Evolutionary conservation across 2,329 filamentous ascomycete genomes (phyloP), one percentile per base, ranked within the genome.

Genomic region (Colletotrichum eleusines): DNA sequence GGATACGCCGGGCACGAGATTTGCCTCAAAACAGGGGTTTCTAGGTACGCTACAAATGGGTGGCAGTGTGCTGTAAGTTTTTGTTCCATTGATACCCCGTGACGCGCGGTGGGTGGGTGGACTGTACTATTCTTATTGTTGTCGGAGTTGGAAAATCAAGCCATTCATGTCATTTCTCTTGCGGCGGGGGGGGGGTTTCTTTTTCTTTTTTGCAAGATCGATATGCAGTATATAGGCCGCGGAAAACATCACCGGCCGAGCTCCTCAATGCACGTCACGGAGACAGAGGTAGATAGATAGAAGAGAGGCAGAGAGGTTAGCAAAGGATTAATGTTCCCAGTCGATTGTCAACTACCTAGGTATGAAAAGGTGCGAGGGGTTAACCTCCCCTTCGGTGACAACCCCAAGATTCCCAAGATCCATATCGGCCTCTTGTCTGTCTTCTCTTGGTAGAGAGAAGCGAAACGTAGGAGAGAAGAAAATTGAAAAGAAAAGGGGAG

Each of bases 11-110:
- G 54, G 38, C 35, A 46, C 28, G 31, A 50, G 20, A 28, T 38
- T 48, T 50, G 26, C 26, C 46, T 20, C 23, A 28, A 58, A 63
- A 40, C 14, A 50, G 51, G 33, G 8, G 35, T 63, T 58, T 61
- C n/a, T 20, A 38, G 20, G 33, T 23, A 35, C 28, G 28, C 40
- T 33, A 61, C 28, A 23, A 42, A 18, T 23, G 26, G 48, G 18
- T 48, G 50, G 48, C 14, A 5, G 33, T 48, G 28, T 65, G 48
- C 54, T 72, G 46, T 65, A 59, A 53, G 69, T 44, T 33, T 51
- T 69, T 16, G 33, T 70, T 42, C 59, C 46, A 65, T 35, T 65
- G 66, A 72, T 72, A 72, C 66, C 69, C 67, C 59, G 44, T 70
- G 55, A 40, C 28, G 46, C 66, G 46, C 54, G 40, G 54, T 62